Evolutionary conservation across 139 green algal genomes (phyloP), one percentile per base, ranked within the genome.

Genomic region (Yamagishiella unicocca): DNA sequence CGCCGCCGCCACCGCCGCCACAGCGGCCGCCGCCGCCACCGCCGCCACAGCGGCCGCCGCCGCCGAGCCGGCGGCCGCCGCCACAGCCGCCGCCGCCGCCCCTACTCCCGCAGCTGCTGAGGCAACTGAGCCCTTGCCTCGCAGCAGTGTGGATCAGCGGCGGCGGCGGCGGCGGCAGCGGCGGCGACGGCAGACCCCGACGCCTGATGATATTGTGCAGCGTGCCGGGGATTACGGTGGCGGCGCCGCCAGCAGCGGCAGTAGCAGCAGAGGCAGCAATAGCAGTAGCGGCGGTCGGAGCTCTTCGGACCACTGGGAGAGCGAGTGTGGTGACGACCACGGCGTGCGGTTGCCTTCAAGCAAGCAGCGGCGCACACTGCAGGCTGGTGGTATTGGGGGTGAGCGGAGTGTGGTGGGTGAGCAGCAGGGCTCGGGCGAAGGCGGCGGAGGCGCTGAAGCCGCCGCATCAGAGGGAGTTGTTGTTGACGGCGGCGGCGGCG

Each of bases 301-400:
- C 0, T 80, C 72, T 5, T 80, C 72, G 2, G 72, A 80, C 72
- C 72, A 80, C 27, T 80, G 72, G 72, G 72, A 80, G 9, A 45
- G 31, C 33, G 33, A 55, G 9, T 2, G 22, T 21, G 27, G 25
- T 22, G 70, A 40, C 70, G 70, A 40, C 37, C 9, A 25, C 38
- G 70, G 17, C 27, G 66, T 17, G n/a, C n/a, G n/a, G n/a, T n/a
- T n/a, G n/a, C n/a, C n/a, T n/a, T n/a, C n/a, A n/a, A n/a, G n/a
- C n/a, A n/a, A n/a, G n/a, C n/a, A n/a, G n/a, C n/a, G n/a, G n/a
- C n/a, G n/a, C n/a, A n/a, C n/a, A n/a, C n/a, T n/a, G n/a, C n/a
- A n/a, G n/a, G n/a, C n/a, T n/a, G n/a, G n/a, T n/a, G n/a, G n/a
- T n/a, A n/a, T n/a, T n/a, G n/a, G n/a, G n/a, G n/a, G n/a, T n/a